A percentile compares a stretch with the other conserved stretches of the same genome.
Evolutionary conservation across 352 stramenopile species (phyloP).

Genomic region (Phytophthora hibernalis): DNA sequence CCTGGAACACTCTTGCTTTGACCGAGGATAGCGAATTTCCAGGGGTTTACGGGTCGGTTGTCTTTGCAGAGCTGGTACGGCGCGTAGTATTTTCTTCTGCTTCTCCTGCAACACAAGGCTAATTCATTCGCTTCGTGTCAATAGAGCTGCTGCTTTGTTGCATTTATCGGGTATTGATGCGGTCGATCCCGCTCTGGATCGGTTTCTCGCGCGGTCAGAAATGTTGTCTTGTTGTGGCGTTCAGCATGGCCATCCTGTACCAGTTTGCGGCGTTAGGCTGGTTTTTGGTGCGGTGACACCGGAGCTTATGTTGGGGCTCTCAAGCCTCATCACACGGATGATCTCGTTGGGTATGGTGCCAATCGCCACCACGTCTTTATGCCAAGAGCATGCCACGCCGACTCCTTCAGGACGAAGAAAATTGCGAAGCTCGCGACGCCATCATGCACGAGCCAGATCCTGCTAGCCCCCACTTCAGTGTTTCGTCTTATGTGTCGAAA

Average conservation of each 20-base stretch:
- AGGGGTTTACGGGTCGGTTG: conserved; percentile 46
- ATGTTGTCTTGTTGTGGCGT: conserved; percentile 56
- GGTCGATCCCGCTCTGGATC: conserved; percentile 60
- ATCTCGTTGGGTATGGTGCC: conserved; percentile 79
- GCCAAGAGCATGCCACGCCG: conserved; percentile 30
- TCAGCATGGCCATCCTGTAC: conserved; percentile 50
- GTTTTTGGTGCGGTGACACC: conserved; percentile 45
- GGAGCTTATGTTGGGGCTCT: conserved; percentile 63
- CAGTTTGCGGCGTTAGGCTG: conserved; percentile 55
- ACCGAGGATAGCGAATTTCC: conserved; percentile 32
- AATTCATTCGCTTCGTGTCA: not conserved
- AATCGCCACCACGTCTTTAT: conserved; percentile 78
- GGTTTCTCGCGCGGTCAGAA: conserved; percentile 64
- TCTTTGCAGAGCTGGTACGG: conserved; percentile 55
- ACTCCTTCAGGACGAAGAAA: conserved; percentile 15
- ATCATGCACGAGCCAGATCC: conserved; percentile 41
- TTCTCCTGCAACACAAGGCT: not conserved
- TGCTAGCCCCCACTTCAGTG: conserved; percentile 18
- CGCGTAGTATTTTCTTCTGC: not conserved
- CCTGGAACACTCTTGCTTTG: conserved; percentile 9
- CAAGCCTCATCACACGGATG: conserved; percentile 71
- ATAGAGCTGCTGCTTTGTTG: conserved; percentile 70
- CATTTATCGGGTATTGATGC: conserved; percentile 67
- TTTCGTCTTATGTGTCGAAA: not conserved
- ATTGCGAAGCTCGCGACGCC: conserved; percentile 31